Evolutionary conservation across 805 yeast genomes (phyloP).

Genomic region (Ogataea sp.): DNA sequence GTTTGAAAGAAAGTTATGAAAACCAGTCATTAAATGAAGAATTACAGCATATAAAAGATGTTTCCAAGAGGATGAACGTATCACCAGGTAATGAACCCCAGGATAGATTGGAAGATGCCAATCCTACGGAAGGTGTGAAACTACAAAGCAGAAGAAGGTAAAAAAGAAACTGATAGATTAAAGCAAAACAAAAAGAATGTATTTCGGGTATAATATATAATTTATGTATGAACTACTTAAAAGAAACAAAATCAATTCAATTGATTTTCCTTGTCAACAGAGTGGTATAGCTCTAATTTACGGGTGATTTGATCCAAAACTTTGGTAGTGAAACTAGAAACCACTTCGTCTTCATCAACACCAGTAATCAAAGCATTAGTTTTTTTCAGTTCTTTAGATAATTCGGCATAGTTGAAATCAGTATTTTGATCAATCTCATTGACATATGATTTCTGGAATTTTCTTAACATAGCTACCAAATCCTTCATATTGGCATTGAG

Average conservation of each 20-base stretch:
- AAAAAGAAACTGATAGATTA: not conserved
- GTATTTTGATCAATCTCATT: not conserved
- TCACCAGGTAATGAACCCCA: not conserved
- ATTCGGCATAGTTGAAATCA: not conserved
- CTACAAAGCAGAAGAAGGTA: constrained; percentile 10
- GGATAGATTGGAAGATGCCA: not conserved
- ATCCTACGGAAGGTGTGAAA: not conserved
- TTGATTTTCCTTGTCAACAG: constrained; percentile 1
- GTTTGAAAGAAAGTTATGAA: not conserved
- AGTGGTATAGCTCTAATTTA: not conserved
- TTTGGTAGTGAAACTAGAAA: not conserved
- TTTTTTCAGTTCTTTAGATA: not conserved
- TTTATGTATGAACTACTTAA: no score
- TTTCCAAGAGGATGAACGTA: not conserved
- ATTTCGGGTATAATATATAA: no score
- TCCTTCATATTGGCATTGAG: not conserved
- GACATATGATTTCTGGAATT: not conserved
- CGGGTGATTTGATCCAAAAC: not conserved
- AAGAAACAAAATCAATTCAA: not conserved
- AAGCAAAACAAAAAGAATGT: not conserved
- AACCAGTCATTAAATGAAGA: constrained; percentile 2
- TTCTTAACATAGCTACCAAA: not conserved
- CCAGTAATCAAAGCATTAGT: not conserved
- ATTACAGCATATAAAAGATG: constrained; percentile 1
- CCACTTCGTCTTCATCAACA: not conserved